phyloP scores from a whole-genome alignment of 2,329 filamentous ascomycete species.

The Scytalidium sp. region DNA sequence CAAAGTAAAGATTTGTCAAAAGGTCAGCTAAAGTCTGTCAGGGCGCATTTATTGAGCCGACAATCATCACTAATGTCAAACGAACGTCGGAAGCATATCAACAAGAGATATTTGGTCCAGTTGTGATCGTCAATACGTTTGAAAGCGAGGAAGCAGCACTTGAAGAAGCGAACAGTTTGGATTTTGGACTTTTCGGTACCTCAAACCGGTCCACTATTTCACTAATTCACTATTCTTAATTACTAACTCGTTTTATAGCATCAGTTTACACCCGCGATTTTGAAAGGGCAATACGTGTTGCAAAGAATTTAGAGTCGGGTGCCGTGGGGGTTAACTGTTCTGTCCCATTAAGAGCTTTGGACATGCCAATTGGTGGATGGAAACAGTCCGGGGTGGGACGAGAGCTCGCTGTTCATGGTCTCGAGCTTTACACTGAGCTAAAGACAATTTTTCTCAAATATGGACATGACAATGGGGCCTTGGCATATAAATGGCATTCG shows the following conservation, averaged over 20 bases:
- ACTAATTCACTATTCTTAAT: background rate
- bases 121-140: slow-evolving; percentile 51
- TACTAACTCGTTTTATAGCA: background rate
- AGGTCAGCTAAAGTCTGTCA: background rate
- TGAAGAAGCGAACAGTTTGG: slow-evolving; percentile 58
- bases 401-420: background rate
- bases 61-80: slow-evolving; percentile 4
- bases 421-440: slow-evolving; percentile 2
- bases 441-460: slow-evolving; percentile 2
- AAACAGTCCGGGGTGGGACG: slow-evolving; percentile 9
- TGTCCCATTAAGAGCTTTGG: slow-evolving; percentile 3
- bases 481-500: background rate
- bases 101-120: slow-evolving; percentile 59
- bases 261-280: slow-evolving; percentile 54
- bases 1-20: too few relatives aligned
- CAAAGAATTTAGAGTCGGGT: slow-evolving; percentile 47
- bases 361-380: slow-evolving; percentile 11
- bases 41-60: slow-evolving; percentile 4
- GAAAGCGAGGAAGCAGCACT: slow-evolving; percentile 53
- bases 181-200: slow-evolving; percentile 30
- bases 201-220: background rate
- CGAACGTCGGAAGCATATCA: slow-evolving; percentile 15
- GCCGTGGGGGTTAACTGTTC: slow-evolving; percentile 28
- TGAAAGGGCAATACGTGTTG: slow-evolving; percentile 38
- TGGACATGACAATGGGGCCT: background rate